phyloP scores from a whole-genome alignment of 495 filamentous ascomycete species.

The Podospora anserina region DNA sequence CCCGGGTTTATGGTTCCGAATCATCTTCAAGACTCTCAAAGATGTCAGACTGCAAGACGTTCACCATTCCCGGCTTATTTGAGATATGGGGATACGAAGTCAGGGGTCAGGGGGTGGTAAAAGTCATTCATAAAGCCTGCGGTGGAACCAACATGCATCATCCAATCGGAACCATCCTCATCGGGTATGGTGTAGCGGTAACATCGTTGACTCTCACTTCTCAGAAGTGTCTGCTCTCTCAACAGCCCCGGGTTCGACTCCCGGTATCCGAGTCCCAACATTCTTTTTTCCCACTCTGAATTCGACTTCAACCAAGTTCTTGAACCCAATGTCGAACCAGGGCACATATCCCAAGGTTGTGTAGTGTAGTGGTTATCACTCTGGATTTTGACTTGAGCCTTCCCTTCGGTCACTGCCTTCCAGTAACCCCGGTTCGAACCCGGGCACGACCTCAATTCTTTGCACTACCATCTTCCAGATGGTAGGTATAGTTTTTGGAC shows the following conservation, averaged over 20 bases:
- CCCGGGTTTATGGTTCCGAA: too few species aligned
- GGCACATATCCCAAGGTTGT: background rate
- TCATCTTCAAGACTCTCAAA: too few species aligned
- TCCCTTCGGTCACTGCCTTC: background rate
- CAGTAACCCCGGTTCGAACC: conserved; percentile 7
- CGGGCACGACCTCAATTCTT: conserved; percentile 4
- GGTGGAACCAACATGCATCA: background rate
- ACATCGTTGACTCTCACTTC: conserved; percentile 15
- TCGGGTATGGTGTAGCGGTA: conserved; percentile 11
- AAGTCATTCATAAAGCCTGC: background rate
- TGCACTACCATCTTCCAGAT: background rate
- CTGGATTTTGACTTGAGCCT: conserved; percentile 2
- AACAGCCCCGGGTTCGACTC: conserved; percentile 18
- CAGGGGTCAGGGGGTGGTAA: background rate
- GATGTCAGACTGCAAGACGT: too few species aligned
- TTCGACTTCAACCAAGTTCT: background rate
- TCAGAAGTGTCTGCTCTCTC: conserved; percentile 9
- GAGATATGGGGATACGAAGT: too few species aligned
- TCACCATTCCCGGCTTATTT: too few species aligned
- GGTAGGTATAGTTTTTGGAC: background rate
- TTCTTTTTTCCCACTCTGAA: background rate
- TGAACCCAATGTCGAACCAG: background rate
- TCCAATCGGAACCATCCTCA: background rate
- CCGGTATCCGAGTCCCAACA: conserved; percentile 11
- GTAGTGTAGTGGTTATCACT: conserved; percentile 8